Base-by-base conservation (phyloP, 306 rosid genomes). In the Glycine tomentella region DNA sequence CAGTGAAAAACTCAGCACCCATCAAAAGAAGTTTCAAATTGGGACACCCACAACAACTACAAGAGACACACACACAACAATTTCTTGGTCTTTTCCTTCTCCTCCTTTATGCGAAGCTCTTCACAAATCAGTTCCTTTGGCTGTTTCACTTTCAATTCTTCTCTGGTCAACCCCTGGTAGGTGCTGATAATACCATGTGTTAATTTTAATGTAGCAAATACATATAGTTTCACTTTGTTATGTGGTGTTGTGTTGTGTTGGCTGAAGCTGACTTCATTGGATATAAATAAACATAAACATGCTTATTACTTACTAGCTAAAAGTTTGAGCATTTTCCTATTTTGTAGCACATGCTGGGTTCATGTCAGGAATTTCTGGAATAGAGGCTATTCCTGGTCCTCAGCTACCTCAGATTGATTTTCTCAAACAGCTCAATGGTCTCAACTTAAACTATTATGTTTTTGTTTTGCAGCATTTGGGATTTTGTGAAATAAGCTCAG, bases 321-420 rank as follows among this genome's bases (percentile, higher is more conserved):
- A 40, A 52, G 49, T 15, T 77, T 81, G 72, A 68, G 36, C 52
- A 36, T 57, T 86, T 81, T 66, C 2, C 50, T 33, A 16, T 71
- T 58, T 80, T 83, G 80, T 95, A 93, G 99, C 92, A 44, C 82
- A 88, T 80, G 99, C 97, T 20, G 99, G 99, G 69, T 72, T 95
- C 53, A 87, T 95, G 82, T 95, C 97, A 8, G 99, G 99, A 81
- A 89, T 82, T 25, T 10, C 97, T 4, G 99, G 99, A 76, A 20
- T 95, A 79, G 99, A 95, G 79, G 89, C 99, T 48, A 16, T 93
- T 86, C 97, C 97, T 46, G 99, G 99, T 63, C 99, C 97, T 65
- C 71, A 91, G 86, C 82, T 95, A 7, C 99, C 99, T 46, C 82
- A 89, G 82, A 87, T 95, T 46, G 99, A 95, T 74, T 95, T 95